Percentiles rank a stretch among this genome's conserved stretches.
Evolutionary conservation across 495 filamentous ascomycete genomes (phyloP).

Genomic region (Tuber aestivum): DNA sequence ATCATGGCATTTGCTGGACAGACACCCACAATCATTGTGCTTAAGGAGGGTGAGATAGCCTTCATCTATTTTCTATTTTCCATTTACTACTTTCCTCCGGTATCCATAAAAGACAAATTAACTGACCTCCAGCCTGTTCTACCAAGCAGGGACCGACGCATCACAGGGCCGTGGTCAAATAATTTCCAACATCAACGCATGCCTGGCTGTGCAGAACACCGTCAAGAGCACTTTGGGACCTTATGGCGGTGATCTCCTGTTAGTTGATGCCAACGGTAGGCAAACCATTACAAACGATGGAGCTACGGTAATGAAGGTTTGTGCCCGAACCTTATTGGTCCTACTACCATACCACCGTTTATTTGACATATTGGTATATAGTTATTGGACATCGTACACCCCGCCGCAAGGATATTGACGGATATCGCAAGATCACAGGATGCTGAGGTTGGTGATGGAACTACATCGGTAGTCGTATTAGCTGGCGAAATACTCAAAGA

Average conservation of each 20-base stretch:
- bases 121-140: conserved; percentile 16
- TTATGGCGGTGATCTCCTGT: conserved; percentile 90
- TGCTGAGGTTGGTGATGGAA: conserved; percentile 96
- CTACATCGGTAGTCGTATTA: conserved; percentile 91
- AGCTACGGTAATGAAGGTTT: conserved; percentile 96
- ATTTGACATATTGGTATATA: conserved; percentile 44
- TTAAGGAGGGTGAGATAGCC: conserved; percentile 76
- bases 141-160: conserved; percentile 74
- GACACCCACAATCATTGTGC: conserved; percentile 95
- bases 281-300: conserved; percentile 99
- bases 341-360: not conserved
- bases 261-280: conserved; percentile 89
- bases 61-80: conserved; percentile 27
- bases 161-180: conserved; percentile 97
- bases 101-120: conserved; percentile 30
- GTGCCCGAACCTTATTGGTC: conserved; percentile 24
- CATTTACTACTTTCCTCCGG: conserved; percentile 24
- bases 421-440: conserved; percentile 98
- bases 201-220: conserved; percentile 91
- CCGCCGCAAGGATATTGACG: conserved; percentile 93
- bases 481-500: conserved; percentile 97
- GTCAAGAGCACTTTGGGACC: conserved; percentile 94
- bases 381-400: conserved; percentile 97
- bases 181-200: conserved; percentile 97
- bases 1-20: conserved; percentile 95